Evolutionary conservation across 345 rosid genomes (phyloP).

Genomic region (Psidium friedrichsthalianum): DNA sequence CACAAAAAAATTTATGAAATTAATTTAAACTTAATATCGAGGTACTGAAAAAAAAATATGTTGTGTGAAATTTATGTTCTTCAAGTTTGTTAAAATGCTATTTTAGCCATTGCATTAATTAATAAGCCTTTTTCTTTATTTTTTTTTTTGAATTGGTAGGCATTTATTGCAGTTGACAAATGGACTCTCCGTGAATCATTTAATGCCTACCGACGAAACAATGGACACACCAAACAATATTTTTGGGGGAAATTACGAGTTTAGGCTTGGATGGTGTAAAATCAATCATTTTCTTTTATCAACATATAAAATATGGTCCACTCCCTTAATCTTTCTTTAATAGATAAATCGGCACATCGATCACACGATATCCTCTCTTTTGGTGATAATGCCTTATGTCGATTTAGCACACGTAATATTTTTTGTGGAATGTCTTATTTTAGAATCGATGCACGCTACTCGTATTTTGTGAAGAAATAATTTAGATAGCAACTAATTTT

Average conservation of each 20-base stretch:
- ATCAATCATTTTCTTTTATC: no score
- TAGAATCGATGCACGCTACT: no score
- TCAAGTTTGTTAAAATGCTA: neutral
- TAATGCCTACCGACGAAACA: no score
- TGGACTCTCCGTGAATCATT: neutral
- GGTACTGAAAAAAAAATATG: neutral
- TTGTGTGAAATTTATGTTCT: neutral
- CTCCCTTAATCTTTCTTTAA: neutral
- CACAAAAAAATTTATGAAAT: neutral
- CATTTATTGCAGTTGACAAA: neutral
- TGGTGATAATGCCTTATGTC: neutral
- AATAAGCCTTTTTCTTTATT: neutral
- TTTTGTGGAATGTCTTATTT: no score
- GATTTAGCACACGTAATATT: neutral
- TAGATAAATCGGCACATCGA: fast-evolving
- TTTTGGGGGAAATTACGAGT: neutral
- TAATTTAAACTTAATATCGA: neutral
- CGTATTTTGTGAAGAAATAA: no score
- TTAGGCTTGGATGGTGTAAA: no score
- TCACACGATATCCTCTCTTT: neutral
- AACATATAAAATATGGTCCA: neutral
- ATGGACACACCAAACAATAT: no score
- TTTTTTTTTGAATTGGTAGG: neutral
- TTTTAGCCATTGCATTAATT: neutral
- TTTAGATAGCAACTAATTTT: no score